Evolutionary conservation across 1,139 yeast genomes (phyloP), one percentile per base, ranked within the genome.

Genomic region (Wickerhamomyces sp.): DNA sequence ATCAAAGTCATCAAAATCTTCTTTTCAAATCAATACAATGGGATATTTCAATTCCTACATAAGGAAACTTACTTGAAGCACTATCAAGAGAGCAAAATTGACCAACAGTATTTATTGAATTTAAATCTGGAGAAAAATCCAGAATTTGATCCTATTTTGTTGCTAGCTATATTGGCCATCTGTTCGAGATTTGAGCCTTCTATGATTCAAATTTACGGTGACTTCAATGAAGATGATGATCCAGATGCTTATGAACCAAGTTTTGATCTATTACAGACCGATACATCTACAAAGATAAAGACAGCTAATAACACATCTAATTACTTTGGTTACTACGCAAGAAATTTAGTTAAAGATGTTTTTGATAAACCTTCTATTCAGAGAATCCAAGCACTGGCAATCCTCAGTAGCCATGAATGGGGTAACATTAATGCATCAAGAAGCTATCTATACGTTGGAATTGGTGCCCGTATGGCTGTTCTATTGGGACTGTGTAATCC

Each of bases 401-500:
- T 69, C 36, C 52, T 69, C 7, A 67, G 72, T 46, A 64, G 70
- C 43, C 73, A 69, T 53, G 73, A 69, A 54, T 69, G 73, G 73
- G 73, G 73, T 0, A 71, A 68, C 45, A 67, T 67, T 11, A 66
- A 67, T 46, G 66, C 63, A n/a, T 61, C 71, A 8, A 49, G 73
- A 44, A 66, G 72, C 45, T 68, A 62, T 46, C 51, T 68, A 34
- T 69, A 69, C 41, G 62, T 65, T 27, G 72, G 73, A 7, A 62
- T 69, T 29, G 73, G 73, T 2, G 67, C 72, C 0, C 52, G 73
- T 51, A 69, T 69, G 74, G 69, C 70, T 0, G 52, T 66, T n/a
- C 60, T 68, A 4, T 47, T 69, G 31, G 71, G 72, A 0, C 45
- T 68, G n/a, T 67, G 69, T 29, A 41, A 46, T 48, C 43, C 53